Evolutionary conservation across 2,329 filamentous ascomycete species (phyloP), one percentile per base, ranked within the genome.

Genomic region (Aspergillus transmontanensis): DNA sequence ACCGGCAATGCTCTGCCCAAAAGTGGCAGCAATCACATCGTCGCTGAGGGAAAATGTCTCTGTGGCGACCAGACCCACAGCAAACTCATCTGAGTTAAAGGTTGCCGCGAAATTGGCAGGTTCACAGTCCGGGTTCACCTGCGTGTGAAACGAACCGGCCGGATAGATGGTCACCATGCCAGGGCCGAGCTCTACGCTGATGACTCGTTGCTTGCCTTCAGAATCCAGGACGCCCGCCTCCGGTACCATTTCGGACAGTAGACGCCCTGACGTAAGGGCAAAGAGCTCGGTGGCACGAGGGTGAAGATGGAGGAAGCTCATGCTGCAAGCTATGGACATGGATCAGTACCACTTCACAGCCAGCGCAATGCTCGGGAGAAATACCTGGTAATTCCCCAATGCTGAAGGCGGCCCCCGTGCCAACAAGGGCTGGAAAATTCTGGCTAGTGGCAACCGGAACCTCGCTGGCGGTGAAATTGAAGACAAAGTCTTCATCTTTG

Each of bases 41-140:
- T 72, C 66, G 10, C 59, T 62, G 4, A 72, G 36, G 1, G 63
- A 53, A 59, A 71, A 70, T 1, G 61, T 61, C 64, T 71, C 63
- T 9, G 61, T 28, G 2, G 69, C 69, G 23, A 71, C 69, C 45
- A 72, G 5, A 0, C 66, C 58, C 39, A 69, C 64, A 0, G 70
- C 66, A 59, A 68, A 69, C 50, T 72, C 69, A 12, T 72, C 71
- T 0, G 60, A 59, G 0, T 41, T 70, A n/a, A 72, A 70, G 1
- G 70, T 67, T 9, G 70, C 71, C 26, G 70, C 61, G 45, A 71
- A 72, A 32, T 66, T 68, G 30, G 71, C 70, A 1, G 70, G 58
- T 60, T 68, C 66, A 43, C 71, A 72, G 39, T 72, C 66, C 19
- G 69, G 71, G 46, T 72, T 72, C 54, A 72, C 66, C 62, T 72